These are phyloP conservation scores for Salicornia ramosissima DNA, from an alignment of 148 eudicot genomes.

Conservation along the genomic window DNA sequence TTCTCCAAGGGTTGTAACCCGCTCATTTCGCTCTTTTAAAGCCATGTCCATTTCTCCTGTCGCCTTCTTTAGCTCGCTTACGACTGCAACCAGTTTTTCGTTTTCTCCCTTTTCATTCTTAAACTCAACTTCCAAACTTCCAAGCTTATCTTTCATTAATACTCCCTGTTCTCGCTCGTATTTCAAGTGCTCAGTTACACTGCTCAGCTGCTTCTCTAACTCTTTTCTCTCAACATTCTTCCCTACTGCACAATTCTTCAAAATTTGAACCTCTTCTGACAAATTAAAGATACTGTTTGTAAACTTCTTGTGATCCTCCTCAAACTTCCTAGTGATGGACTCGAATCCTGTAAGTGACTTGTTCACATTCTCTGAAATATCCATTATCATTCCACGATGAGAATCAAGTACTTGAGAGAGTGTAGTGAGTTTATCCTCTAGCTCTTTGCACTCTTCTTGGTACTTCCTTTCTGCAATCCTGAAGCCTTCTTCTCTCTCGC, in stretches of 20 bases:
- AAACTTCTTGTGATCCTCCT: slow-evolving; percentile 58
- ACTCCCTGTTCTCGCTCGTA: slow-evolving; percentile 32
- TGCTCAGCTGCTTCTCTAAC: slow-evolving; percentile 36
- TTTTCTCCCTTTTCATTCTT: slow-evolving; percentile 37
- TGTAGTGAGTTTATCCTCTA: slow-evolving; percentile 37
- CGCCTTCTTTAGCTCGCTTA: slow-evolving; percentile 42
- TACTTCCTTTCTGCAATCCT: slow-evolving; percentile 40
- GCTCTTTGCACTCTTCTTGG: slow-evolving; percentile 42
- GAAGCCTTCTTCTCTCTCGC: slow-evolving; percentile 56
- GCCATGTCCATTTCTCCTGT: slow-evolving; percentile 30
- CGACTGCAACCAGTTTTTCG: slow-evolving; percentile 21
- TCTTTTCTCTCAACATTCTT: slow-evolving; percentile 42
- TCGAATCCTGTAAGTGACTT: slow-evolving; percentile 45
- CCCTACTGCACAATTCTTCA: slow-evolving; percentile 38
- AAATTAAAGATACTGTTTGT: slow-evolving; percentile 39
- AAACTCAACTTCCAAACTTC: slow-evolving; percentile 34
- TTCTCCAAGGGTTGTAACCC: slow-evolving; percentile 40
- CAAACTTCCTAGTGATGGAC: slow-evolving; percentile 46
- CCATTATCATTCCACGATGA: slow-evolving; percentile 36
- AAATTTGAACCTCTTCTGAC: slow-evolving; percentile 52
- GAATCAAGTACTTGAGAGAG: slow-evolving; percentile 39
- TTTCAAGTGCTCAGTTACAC: slow-evolving; percentile 33
- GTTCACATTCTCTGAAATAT: slow-evolving; percentile 50
- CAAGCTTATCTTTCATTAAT: slow-evolving; percentile 31
- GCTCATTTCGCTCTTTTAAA: slow-evolving; percentile 33